A percentile compares a stretch with the other conserved stretches of the same genome.
Evolutionary conservation across 305 asterid species (phyloP).

Genomic region (Solanum hybrid): DNA sequence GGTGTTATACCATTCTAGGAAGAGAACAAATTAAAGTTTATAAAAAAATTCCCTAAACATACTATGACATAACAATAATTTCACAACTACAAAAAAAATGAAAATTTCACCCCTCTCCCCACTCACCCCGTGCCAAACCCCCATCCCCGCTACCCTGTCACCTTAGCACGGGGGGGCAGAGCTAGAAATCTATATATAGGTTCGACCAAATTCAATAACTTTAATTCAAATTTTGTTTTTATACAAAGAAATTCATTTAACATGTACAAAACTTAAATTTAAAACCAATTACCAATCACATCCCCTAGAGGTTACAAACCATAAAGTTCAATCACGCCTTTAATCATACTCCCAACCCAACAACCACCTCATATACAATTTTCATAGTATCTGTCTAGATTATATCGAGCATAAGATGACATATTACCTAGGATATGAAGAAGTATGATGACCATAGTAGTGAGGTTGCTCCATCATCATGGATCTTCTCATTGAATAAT

Average conservation of each 20-base stretch:
- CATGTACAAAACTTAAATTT: too few species aligned
- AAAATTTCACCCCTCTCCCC: neutral
- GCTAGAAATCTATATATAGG: neutral
- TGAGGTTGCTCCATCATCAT: neutral
- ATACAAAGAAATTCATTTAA: too few species aligned
- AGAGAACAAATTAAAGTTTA: neutral
- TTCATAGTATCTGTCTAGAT: neutral
- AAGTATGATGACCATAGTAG: neutral
- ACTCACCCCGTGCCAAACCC: neutral
- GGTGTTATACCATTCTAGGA: neutral
- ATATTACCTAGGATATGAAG: neutral
- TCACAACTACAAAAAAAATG: neutral
- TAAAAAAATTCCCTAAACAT: neutral
- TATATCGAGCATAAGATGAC: neutral
- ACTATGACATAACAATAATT: neutral
- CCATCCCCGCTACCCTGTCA: neutral
- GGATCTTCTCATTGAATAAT: neutral
- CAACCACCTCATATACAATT: neutral
- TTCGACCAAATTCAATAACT: neutral
- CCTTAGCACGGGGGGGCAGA: rapidly evolving
- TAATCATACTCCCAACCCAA: neutral
- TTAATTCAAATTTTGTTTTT: neutral
- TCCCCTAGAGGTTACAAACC: neutral
- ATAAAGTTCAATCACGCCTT: neutral
- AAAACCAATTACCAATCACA: neutral